phyloP scores from a whole-genome alignment of 2,329 filamentous ascomycete genomes.

The Ophiobolus disseminans region DNA sequence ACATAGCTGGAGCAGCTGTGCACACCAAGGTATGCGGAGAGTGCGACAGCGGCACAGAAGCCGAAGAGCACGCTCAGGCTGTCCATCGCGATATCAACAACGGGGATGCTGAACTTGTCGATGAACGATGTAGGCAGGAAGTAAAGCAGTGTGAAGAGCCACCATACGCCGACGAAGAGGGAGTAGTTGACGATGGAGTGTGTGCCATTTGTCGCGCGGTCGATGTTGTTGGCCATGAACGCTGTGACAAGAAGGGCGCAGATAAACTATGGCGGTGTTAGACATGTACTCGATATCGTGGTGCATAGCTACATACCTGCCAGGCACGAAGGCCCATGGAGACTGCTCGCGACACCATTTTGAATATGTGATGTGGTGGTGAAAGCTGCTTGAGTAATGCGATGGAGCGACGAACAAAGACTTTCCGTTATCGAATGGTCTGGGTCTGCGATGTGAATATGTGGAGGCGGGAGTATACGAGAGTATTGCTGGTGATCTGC shows the following conservation, averaged over 20 bases:
- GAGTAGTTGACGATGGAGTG: constrained; percentile 65
- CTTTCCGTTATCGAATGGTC: too few relatives aligned
- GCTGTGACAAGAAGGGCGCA: constrained; percentile 67
- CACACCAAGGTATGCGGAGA: constrained; percentile 72
- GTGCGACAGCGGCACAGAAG: constrained; percentile 73
- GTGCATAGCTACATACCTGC: constrained; percentile 43
- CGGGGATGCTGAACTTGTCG: constrained; percentile 59
- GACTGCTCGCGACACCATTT: constrained; percentile 52
- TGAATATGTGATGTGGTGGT: constrained; percentile 18
- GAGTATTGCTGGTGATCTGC: constrained; percentile 7
- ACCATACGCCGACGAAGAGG: constrained; percentile 73
- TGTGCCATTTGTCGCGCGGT: constrained; percentile 59
- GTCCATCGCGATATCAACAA: constrained; percentile 65
- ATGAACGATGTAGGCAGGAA: constrained; percentile 66
- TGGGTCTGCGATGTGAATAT: too few relatives aligned
- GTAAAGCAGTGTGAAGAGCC: constrained; percentile 70
- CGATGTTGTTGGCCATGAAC: constrained; percentile 69
- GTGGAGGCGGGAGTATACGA: constrained; percentile 2
- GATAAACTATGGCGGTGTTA: constrained; percentile 57
- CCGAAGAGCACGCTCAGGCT: constrained; percentile 69
- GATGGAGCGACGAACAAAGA: too few relatives aligned
- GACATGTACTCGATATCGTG: neutral
- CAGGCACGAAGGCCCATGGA: constrained; percentile 51
- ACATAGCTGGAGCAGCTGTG: constrained; percentile 71
- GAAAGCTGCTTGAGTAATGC: constrained; percentile 10